Base-by-base conservation (phyloP, 2,329 filamentous ascomycete genomes). In the Exophiala aquamarina region DNA sequence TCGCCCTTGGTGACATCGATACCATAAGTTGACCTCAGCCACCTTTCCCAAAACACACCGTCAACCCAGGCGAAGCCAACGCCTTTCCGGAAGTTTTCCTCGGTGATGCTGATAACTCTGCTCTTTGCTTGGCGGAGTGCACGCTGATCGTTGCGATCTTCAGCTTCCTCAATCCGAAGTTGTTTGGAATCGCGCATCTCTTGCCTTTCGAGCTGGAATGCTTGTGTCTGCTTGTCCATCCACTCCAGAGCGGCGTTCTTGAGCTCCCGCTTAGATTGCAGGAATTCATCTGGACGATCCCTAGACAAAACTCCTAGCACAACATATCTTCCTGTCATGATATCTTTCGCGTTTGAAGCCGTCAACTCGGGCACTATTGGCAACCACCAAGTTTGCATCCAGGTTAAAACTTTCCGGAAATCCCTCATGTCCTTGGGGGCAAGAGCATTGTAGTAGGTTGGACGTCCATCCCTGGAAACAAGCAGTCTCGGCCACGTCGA, bases 21-120 rank as follows among this genome's bases (percentile, higher is more conserved):
- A 44, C 92, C 92, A 63, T 95, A 98, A 0, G 92, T 96, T n/a
- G 86, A 91, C 58, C 86, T 81, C 56, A 98, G 82, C 93, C 93
- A 98, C 53, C 92, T 82, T 69, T 97, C 91, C 93, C 93, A 98
- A 68, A 97, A 97, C 6, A 89, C 81, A 41, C 91, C 90, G 65
- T 98, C 93, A 10, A 97, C 89, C 93, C 93, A 98, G 10, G 93
- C 93, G 68, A 98, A 98, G 7, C 83, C 82, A 33, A 97, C 90
- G 64, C 95, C 87, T 67, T 92, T 95, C 59, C 86, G 85, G 63
- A 90, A 84, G 42, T 89, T 81, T 15, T 61, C 59, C 63, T 87
- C 86, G 59, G 92, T 86, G 82, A 96, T 94, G 59, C 90, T 88
- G 65, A 98, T 91, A 23, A 84, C 83, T 63, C 95, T 95, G 56